Conservation (phyloP, 768 basidiomycete species). For the Russula griseocarnosa region DNA sequence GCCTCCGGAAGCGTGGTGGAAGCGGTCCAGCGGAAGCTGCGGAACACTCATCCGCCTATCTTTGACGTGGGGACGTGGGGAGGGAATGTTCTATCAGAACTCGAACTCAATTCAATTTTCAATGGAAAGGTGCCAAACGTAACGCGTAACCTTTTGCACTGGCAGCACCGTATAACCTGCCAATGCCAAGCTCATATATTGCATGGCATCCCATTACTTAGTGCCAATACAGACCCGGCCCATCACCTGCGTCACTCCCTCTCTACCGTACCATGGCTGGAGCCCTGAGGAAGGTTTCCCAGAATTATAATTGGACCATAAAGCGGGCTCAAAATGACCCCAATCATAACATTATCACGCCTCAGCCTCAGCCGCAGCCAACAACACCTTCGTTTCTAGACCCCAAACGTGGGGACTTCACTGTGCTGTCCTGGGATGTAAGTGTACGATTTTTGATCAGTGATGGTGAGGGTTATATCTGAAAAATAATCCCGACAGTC, state of each 20-base stretch:
- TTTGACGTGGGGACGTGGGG: no score
- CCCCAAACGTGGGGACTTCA: neutral
- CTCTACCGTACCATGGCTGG: conserved; percentile 15
- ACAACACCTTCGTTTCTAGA: neutral
- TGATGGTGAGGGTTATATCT: neutral
- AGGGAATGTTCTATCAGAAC: neutral
- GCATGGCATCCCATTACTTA: neutral
- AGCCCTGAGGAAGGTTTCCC: conserved; percentile 18
- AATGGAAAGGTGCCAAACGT: neutral
- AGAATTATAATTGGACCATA: conserved; percentile 18
- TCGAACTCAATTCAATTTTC: neutral
- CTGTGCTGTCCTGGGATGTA: conserved; percentile 9
- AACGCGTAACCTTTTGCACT: neutral
- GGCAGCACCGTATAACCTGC: neutral
- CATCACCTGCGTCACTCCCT: no score
- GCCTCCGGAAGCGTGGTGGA: neutral
- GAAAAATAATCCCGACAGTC: neutral
- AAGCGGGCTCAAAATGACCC: conserved; percentile 24
- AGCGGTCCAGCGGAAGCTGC: no score
- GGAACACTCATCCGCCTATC: no score
- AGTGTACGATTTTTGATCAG: neutral
- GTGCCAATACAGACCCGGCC: neutral
- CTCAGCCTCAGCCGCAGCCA: neutral
- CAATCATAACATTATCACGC: conserved; percentile 6
- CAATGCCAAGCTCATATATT: neutral